phyloP scores from a whole-genome alignment of 352 stramenopile species.

The Aphanomyces euteiches region DNA sequence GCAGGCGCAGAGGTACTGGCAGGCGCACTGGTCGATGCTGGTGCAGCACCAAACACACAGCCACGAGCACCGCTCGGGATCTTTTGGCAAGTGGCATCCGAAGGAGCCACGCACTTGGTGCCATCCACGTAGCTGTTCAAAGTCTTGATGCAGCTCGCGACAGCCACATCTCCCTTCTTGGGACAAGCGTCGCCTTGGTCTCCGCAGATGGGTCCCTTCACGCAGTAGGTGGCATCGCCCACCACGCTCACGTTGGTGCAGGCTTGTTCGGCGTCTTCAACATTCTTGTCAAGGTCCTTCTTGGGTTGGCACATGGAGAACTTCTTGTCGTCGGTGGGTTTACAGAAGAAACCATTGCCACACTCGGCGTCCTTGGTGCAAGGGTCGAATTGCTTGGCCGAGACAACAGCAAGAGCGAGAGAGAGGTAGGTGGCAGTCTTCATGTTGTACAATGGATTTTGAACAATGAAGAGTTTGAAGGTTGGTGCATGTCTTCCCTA shows the following conservation, averaged over 20 bases:
- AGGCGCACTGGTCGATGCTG: background rate
- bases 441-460: background rate
- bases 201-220: conserved; percentile 39
- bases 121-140: conserved; percentile 37
- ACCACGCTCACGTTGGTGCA: conserved; percentile 40
- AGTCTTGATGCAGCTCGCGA: conserved; percentile 35
- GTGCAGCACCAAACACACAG: conserved; percentile 16
- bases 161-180: conserved; percentile 35
- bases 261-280: background rate
- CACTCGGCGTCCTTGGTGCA: background rate
- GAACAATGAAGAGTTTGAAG: no score
- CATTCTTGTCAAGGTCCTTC: background rate
- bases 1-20: background rate
- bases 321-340: background rate
- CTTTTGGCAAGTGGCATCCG: conserved; percentile 51
- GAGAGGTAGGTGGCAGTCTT: background rate
- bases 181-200: conserved; percentile 36
- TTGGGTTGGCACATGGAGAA: conserved; percentile 13
- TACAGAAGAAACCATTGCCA: background rate
- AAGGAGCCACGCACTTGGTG: conserved; percentile 48
- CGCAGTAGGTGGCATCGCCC: conserved; percentile 47
- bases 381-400: background rate
- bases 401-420: background rate
- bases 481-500: no score
- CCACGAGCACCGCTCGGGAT: conserved; percentile 40